Evolutionary conservation across 192 early-diverging fungal species (phyloP).

Genomic region (Anaeromyces robustus): DNA sequence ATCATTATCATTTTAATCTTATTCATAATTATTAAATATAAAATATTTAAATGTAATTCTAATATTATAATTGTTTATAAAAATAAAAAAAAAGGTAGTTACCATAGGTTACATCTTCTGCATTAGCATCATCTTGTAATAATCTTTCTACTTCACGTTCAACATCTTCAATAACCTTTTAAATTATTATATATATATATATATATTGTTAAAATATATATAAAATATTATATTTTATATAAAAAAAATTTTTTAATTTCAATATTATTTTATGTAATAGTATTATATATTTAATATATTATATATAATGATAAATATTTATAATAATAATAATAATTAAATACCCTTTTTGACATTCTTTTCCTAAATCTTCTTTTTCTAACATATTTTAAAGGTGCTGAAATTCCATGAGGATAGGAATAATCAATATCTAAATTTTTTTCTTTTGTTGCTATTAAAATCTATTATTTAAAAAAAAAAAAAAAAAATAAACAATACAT

Average conservation of each 20-base stretch:
- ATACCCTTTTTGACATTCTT: constrained; percentile 55
- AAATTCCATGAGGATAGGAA: constrained; percentile 61
- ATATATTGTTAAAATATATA: neutral
- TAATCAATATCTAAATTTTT: constrained; percentile 37
- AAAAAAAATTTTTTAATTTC: too few relatives aligned
- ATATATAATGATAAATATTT: too few relatives aligned
- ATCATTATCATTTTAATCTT: too few relatives aligned
- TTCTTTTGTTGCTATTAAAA: constrained; percentile 6
- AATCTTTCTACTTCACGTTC: constrained; percentile 70
- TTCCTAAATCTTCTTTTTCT: constrained; percentile 69
- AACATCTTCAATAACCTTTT: constrained; percentile 61
- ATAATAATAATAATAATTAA: neutral
- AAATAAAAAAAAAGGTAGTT: neutral
- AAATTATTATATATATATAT: neutral
- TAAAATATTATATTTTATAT: too few relatives aligned
- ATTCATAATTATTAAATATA: too few relatives aligned
- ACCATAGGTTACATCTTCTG: constrained; percentile 57
- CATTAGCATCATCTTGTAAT: constrained; percentile 50
- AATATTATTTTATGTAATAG: too few relatives aligned
- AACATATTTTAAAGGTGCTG: constrained; percentile 55
- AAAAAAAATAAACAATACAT: neutral
- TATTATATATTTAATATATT: neutral
- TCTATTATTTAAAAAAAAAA: neutral
- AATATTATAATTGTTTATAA: too few relatives aligned
- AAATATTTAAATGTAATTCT: too few relatives aligned